Base-by-base conservation (phyloP, 306 rosid genomes). In the Dalbergia oliveri region DNA sequence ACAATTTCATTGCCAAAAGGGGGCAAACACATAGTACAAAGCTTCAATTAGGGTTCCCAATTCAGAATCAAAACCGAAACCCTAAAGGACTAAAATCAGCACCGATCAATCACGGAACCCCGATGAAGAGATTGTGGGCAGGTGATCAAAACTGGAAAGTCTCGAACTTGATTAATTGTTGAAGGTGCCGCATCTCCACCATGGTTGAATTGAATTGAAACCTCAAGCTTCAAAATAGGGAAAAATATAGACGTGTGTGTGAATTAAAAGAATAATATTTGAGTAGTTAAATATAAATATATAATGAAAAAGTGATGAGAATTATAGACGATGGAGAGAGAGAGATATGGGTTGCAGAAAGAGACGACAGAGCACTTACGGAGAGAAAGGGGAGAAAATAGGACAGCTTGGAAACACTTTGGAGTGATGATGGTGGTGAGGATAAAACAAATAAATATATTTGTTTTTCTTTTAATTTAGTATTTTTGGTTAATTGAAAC, bases 1-100 rank as follows among this genome's bases (percentile, higher is more conserved):
- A 83, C 45, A 66, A 73, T 23, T 74, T 79, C 72, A 57, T 72
- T 62, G 18, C 45, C 57, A 77, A 59, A 14, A 80, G 41, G 23
- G 53, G 45, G 56, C n/a, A 57, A 65, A n/a, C 51, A 63, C 70
- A 79, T 19, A 79, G 84, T 89, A 89, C 92, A 92, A 65, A 70
- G 54, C 73, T 63, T 70, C 69, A 73, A 66, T 43, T 41, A 53
- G 66, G 57, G 74, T 23, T 71, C 73, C 68, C 51, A 86, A 75
- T 33, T 50, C 63, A 81, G 73, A 80, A 72, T 31, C 73, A 78
- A 81, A 84, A 44, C 73, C 80, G 84, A 72, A 88, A 84, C 69
- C 75, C 84, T 80, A 72, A 81, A 39, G 4, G 9, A 66, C 53
- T 66, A 18, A 26, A 65, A 73, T 65, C 66, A 72, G 83, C 79